Conservation (phyloP, 1,284 basidiomycete genomes). For the Sphagnurus paluster region DNA sequence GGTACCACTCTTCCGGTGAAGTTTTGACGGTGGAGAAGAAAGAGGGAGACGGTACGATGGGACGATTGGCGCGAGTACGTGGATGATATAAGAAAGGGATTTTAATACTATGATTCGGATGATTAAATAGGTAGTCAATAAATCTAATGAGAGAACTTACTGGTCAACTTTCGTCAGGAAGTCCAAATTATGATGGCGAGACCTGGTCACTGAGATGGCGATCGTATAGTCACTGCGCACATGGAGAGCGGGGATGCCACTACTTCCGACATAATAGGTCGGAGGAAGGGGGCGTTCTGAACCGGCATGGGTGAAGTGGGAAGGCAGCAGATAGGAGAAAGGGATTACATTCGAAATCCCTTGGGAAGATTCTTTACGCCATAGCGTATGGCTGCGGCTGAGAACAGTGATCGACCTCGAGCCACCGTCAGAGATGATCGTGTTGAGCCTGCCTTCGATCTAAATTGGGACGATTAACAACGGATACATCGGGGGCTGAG, state of each 20-base stretch:
- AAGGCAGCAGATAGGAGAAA: conserved; percentile 49
- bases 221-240: conserved; percentile 43
- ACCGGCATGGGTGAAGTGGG: conserved; percentile 39
- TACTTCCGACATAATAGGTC: conserved; percentile 39
- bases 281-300: conserved; percentile 47
- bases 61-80: conserved; percentile 50
- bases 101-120: conserved; percentile 26
- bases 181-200: conserved; percentile 33
- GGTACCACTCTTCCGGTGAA: conserved; percentile 64
- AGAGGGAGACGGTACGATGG: conserved; percentile 36
- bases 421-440: conserved; percentile 40
- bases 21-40: conserved; percentile 52
- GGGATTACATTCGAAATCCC: conserved; percentile 47
- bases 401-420: conserved; percentile 34
- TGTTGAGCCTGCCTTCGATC: conserved; percentile 53
- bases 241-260: conserved; percentile 35
- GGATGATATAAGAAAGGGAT: conserved; percentile 50
- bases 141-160: conserved; percentile 26
- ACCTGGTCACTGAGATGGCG: conserved; percentile 40
- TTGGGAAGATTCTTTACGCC: conserved; percentile 32
- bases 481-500: conserved; percentile 4
- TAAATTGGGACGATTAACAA: conserved; percentile 22
- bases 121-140: conserved; percentile 6
- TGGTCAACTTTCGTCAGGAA: conserved; percentile 39
- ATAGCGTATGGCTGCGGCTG: conserved; percentile 37